A percentile compares a stretch with the other conserved stretches of the same genome.
These are phyloP conservation scores for Colletotrichum sp. DNA, from an alignment of 2,329 filamentous ascomycete species.

Conservation along the genomic window DNA sequence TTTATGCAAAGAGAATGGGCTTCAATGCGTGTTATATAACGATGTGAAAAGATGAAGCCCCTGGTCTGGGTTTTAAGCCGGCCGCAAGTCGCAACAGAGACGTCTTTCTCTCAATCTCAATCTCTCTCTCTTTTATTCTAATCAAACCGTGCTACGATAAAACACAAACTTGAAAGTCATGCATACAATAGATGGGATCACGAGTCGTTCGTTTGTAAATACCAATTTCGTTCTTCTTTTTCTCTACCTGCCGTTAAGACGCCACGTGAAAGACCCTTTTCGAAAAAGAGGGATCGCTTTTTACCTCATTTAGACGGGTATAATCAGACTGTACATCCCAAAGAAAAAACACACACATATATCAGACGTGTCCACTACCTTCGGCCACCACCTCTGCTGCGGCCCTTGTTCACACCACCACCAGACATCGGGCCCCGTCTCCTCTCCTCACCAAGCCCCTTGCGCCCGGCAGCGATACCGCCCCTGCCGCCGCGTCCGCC, in stretches of 20 bases:
- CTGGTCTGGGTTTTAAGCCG: constrained; percentile 14
- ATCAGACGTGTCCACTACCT: constrained; percentile 6
- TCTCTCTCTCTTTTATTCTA: neutral
- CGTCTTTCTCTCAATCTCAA: neutral
- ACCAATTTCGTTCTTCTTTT: constrained; percentile 10
- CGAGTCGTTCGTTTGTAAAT: constrained; percentile 7
- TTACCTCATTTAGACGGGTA: constrained; percentile 22
- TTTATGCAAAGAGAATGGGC: neutral
- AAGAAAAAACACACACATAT: neutral
- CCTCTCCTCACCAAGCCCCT: constrained; percentile 57
- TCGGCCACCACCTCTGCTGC: constrained; percentile 8
- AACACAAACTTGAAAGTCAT: neutral
- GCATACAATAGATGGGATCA: neutral
- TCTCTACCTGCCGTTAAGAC: constrained; percentile 13
- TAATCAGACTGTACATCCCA: constrained; percentile 20
- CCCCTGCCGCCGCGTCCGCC: constrained; percentile 50
- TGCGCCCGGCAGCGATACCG: constrained; percentile 49
- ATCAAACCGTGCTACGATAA: neutral
- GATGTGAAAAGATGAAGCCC: neutral
- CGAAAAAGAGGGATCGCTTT: constrained; percentile 8
- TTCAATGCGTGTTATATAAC: constrained; percentile 4
- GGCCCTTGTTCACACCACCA: constrained; percentile 19
- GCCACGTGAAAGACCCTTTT: constrained; percentile 6
- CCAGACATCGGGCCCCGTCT: constrained; percentile 32
- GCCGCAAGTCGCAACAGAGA: constrained; percentile 12